Conservation (phyloP, 2,329 filamentous ascomycete genomes). For the Fusarium sp. region DNA sequence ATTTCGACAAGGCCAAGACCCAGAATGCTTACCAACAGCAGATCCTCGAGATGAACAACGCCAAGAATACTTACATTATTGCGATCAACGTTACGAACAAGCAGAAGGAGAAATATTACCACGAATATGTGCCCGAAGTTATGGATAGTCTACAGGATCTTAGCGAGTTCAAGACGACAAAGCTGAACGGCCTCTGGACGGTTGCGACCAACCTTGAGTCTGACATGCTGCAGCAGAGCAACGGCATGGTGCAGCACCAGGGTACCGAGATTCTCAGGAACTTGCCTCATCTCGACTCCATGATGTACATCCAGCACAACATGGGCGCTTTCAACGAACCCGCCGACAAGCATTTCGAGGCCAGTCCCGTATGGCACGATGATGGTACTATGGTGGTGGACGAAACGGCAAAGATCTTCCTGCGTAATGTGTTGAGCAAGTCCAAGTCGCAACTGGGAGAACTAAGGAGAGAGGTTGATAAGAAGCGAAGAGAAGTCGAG, state of each 20-base stretch:
- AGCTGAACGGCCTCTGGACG: constrained; percentile 87
- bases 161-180: constrained; percentile 85
- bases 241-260: constrained; percentile 76
- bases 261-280: constrained; percentile 87
- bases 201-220: constrained; percentile 82
- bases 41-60: constrained; percentile 93
- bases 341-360: constrained; percentile 85
- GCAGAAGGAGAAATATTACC: constrained; percentile 96
- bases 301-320: constrained; percentile 98
- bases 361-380: constrained; percentile 97
- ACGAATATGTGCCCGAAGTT: constrained; percentile 94
- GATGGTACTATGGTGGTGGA: constrained; percentile 88
- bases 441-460: constrained; percentile 87
- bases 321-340: constrained; percentile 85
- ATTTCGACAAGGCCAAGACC: constrained; percentile 95
- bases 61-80: constrained; percentile 98
- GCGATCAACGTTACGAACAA: constrained; percentile 97
- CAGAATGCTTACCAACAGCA: constrained; percentile 93
- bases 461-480: constrained; percentile 83
- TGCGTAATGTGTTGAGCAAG: constrained; percentile 91
- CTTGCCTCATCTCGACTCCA: constrained; percentile 87
- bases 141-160: constrained; percentile 94
- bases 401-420: constrained; percentile 86
- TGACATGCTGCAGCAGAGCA: constrained; percentile 79
- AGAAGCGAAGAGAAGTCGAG: constrained; percentile 87